phyloP scores from a whole-genome alignment of 345 rosid species.

The Gossypium stocksii region DNA sequence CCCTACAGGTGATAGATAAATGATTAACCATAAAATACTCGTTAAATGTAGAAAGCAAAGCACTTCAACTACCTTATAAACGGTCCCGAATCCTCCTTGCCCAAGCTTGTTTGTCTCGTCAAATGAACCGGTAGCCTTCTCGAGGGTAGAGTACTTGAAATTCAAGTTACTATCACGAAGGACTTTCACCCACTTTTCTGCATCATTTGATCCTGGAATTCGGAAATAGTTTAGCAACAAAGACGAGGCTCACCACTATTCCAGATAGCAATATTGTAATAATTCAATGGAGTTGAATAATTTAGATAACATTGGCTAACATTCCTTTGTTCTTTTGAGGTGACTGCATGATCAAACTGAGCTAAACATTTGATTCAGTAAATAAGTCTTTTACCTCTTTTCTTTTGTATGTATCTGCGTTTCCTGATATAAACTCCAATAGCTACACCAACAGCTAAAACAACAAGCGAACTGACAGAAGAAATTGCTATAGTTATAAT shows the following conservation, averaged over 20 bases:
- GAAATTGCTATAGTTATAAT: conserved; percentile 63
- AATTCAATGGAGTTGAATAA: background rate
- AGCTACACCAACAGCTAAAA: conserved; percentile 49
- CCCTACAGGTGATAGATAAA: conserved; percentile 42
- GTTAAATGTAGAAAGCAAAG: background rate
- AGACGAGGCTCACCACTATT: background rate
- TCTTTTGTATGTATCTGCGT: conserved; percentile 13
- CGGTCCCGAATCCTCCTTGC: conserved; percentile 95
- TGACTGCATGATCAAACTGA: background rate
- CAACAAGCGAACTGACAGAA: conserved; percentile 57
- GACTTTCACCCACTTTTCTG: conserved; percentile 55
- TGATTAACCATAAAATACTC: background rate
- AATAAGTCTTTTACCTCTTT: conserved; percentile 5
- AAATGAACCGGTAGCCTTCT: conserved; percentile 82
- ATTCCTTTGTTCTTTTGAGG: background rate
- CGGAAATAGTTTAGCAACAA: background rate
- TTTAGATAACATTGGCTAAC: background rate
- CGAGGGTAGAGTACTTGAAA: conserved; percentile 85
- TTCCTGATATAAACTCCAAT: conserved; percentile 51
- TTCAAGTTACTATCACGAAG: conserved; percentile 75
- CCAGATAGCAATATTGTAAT: background rate
- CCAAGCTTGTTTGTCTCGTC: conserved; percentile 72
- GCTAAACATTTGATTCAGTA: background rate
- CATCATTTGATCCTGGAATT: conserved; percentile 61
- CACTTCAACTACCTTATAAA: conserved; percentile 57